A percentile compares a stretch with the other conserved stretches of the same genome.
Evolutionary conservation across 2,329 filamentous ascomycete genomes (phyloP).

Genomic region (Curvularia verruculosa): DNA sequence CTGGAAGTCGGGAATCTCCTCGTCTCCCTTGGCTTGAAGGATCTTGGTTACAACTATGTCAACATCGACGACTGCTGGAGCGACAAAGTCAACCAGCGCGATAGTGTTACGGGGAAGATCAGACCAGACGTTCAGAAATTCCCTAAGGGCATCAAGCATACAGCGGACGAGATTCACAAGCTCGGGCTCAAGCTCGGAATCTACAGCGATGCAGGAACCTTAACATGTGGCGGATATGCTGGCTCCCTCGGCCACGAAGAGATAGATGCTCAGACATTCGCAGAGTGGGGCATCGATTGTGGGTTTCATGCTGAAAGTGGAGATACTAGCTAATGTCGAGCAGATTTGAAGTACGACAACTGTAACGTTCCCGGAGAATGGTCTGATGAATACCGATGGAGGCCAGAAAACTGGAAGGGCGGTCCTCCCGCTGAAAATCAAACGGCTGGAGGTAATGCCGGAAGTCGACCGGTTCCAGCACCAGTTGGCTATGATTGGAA

Average conservation of each 20-base stretch:
- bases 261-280: slow-evolving; percentile 62
- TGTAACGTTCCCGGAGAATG: slow-evolving; percentile 47
- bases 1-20: slow-evolving; percentile 22
- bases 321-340: neutral
- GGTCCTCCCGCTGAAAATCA: slow-evolving; percentile 52
- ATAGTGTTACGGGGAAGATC: slow-evolving; percentile 44
- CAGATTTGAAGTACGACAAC: slow-evolving; percentile 44
- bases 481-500: slow-evolving; percentile 59
- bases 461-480: slow-evolving; percentile 42
- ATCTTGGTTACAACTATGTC: slow-evolving; percentile 53
- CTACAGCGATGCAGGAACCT: slow-evolving; percentile 61
- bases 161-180: slow-evolving; percentile 61
- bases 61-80: slow-evolving; percentile 66
- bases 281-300: slow-evolving; percentile 46
- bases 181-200: slow-evolving; percentile 67
- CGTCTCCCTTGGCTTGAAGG: slow-evolving; percentile 27
- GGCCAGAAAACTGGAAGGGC: slow-evolving; percentile 47
- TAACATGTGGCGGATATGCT: slow-evolving; percentile 63
- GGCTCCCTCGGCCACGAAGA: slow-evolving; percentile 63
- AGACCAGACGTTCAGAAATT: slow-evolving; percentile 60
- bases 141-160: slow-evolving; percentile 62
- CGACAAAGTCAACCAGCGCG: slow-evolving; percentile 51
- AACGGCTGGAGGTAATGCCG: slow-evolving; percentile 24
- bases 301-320: neutral
- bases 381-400: slow-evolving; percentile 49